Evolutionary conservation across 371 early-diverging fungal genomes (phyloP).

Genomic region (Zopfochytrium polystomum): DNA sequence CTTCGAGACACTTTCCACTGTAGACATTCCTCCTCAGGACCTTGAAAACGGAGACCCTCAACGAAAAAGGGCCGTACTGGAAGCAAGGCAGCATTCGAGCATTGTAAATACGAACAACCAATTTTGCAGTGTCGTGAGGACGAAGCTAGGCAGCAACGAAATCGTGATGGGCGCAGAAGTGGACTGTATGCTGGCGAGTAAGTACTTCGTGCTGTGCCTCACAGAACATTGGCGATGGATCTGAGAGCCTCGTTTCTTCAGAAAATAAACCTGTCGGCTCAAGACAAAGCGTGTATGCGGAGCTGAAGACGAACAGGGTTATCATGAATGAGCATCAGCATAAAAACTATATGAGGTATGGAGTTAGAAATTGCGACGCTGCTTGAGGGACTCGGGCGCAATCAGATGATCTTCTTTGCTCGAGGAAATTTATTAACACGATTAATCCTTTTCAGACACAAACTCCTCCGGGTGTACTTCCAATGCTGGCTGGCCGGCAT

Average conservation of each 20-base stretch:
- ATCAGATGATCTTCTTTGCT: no score
- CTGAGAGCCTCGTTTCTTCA: no score
- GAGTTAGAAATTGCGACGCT: no score
- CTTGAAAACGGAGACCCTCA: constrained; percentile 13
- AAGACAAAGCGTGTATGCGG: constrained; percentile 68
- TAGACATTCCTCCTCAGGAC: constrained; percentile 29
- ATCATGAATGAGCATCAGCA: constrained; percentile 55
- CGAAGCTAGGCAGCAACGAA: constrained; percentile 64
- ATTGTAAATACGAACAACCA: constrained; percentile 79
- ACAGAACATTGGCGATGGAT: no score
- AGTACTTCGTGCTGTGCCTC: no score
- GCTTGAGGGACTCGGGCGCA: no score
- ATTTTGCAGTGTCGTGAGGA: constrained; percentile 80
- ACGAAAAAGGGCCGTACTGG: constrained; percentile 43
- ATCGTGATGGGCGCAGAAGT: constrained; percentile 90
- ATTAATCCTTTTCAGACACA: constrained; percentile 69
- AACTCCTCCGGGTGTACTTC: constrained; percentile 85
- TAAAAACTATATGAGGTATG: no score
- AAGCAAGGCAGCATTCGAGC: constrained; percentile 42
- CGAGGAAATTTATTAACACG: no score
- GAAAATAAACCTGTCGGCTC: no score
- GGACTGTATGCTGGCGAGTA: constrained; percentile 63
- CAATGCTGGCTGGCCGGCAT: constrained; percentile 90
- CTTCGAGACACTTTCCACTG: constrained; percentile 41
- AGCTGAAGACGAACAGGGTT: constrained; percentile 81